Percentiles rank a stretch among this genome's conserved stretches.
These are phyloP conservation scores for Kandelia obovata DNA, from an alignment of 345 rosid species.

Conservation along the genomic window DNA sequence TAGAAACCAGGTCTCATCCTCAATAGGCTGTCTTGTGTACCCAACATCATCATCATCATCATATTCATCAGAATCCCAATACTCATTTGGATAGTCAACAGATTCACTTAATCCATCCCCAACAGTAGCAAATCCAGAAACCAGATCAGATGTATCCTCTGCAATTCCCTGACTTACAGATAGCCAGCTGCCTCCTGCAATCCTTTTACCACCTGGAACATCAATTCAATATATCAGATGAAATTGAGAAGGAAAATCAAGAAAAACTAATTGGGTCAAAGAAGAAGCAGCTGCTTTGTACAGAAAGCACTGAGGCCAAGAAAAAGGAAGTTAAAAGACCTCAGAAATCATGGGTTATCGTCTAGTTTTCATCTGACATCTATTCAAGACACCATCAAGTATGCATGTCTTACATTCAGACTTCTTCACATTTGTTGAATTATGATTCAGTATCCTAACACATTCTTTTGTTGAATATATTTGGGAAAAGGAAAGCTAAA, in stretches of 20 bases:
- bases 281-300: too few species aligned
- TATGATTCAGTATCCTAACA: not conserved
- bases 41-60: constrained; percentile 99
- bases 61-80: constrained; percentile 99
- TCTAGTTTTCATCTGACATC: too few species aligned
- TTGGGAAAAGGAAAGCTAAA: too few species aligned
- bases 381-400: too few species aligned
- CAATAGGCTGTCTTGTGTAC: constrained; percentile 93
- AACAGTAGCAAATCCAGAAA: constrained; percentile 95
- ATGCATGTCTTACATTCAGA: too few species aligned
- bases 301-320: too few species aligned
- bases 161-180: constrained; percentile 97
- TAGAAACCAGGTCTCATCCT: constrained; percentile 98
- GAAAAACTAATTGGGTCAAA: too few species aligned
- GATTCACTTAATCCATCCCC: constrained; percentile 97
- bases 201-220: constrained; percentile 69
- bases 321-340: too few species aligned
- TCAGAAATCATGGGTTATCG: too few species aligned
- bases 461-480: too few species aligned
- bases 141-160: constrained; percentile 93
- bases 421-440: too few species aligned
- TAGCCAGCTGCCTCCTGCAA: constrained; percentile 90
- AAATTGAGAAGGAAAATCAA: not conserved
- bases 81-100: constrained; percentile 81
- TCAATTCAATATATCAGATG: constrained; percentile 17